A percentile compares a stretch with the other conserved stretches of the same genome.
Evolutionary conservation across 768 basidiomycete species (phyloP).

Genomic region (Mycena capillaripes): DNA sequence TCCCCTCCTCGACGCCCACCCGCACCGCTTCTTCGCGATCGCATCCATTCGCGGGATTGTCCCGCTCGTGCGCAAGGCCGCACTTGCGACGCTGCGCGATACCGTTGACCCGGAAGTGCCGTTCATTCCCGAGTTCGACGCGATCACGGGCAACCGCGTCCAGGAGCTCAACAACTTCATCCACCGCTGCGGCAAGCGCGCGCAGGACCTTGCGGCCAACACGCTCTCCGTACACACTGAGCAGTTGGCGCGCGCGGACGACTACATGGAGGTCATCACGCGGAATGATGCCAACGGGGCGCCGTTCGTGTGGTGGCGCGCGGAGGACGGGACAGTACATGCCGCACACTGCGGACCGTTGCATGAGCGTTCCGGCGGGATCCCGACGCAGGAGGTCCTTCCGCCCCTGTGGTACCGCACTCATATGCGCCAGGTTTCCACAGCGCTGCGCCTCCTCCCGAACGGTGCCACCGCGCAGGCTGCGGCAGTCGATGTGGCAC

Average conservation of each 20-base stretch:
- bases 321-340: not conserved
- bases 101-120: conserved; percentile 8
- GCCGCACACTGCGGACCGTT: conserved; percentile 16
- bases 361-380: conserved; percentile 1
- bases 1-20: conserved; percentile 12
- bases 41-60: conserved; percentile 18
- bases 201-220: not conserved
- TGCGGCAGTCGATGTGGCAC: not conserved
- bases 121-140: conserved; percentile 23
- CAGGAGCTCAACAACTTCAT: conserved; percentile 22
- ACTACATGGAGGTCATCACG: not conserved
- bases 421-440: conserved; percentile 10
- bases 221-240: conserved; percentile 1
- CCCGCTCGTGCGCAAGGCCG: conserved; percentile 15
- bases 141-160: conserved; percentile 14
- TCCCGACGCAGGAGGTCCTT: conserved; percentile 14
- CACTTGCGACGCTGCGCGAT: conserved; percentile 12
- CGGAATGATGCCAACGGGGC: not conserved
- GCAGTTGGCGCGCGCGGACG: not conserved
- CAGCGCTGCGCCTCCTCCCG: conserved; percentile 17
- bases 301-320: conserved; percentile 24
- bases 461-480: conserved; percentile 8
- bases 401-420: conserved; percentile 20
- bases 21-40: conserved; percentile 31
- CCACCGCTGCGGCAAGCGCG: conserved; percentile 24